Evolutionary conservation across 495 filamentous ascomycete genomes (phyloP), one percentile per base, ranked within the genome.

Genomic region (Podospora tetraspora): DNA sequence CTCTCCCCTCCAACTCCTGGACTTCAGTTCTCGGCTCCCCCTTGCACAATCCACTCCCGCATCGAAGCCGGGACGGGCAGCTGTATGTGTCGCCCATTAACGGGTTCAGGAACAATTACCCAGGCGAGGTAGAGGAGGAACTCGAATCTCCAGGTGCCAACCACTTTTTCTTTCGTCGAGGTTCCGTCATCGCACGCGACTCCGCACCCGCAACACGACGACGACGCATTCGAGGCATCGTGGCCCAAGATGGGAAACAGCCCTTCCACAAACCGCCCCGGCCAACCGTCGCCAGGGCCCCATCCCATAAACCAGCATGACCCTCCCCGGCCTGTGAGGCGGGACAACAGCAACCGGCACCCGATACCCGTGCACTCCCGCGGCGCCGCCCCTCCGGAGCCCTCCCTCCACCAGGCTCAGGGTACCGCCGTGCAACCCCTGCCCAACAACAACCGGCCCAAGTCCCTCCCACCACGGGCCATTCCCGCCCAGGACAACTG

Each of bases 331-430:
- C 66, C 72, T 11, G 72, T 74, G 73, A 78, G 74, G 70, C 75
- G 71, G 56, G 75, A 75, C 70, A 70, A 68, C 68, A 27, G 27
- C 27, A 69, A 52, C 43, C 43, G 65, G 61, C 71, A 77, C 67
- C 75, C 72, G 56, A 70, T 77, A 30, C 74, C 75, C 59, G 72
- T 78, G 62, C 76, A 77, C 52, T 69, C 69, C 66, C 75, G 82
- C 69, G 76, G 78, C 69, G 79, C 83, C 71, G 84, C 82, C 59
- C 83, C 84, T 29, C 83, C 83, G 64, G 83, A 86, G 74, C 77
- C 83, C 23, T 86, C 84, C 63, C 75, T 82, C 69, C 80, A 82
- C 61, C 83, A 85, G 73, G 85, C 83, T 63, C 83, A 83, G 70
- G 85, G 83, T 72, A 77, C 73, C 69, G 69, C 76, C 63, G 71